phyloP scores from a whole-genome alignment of 192 early-diverging fungal genomes.

The Mortierella antarctica region DNA sequence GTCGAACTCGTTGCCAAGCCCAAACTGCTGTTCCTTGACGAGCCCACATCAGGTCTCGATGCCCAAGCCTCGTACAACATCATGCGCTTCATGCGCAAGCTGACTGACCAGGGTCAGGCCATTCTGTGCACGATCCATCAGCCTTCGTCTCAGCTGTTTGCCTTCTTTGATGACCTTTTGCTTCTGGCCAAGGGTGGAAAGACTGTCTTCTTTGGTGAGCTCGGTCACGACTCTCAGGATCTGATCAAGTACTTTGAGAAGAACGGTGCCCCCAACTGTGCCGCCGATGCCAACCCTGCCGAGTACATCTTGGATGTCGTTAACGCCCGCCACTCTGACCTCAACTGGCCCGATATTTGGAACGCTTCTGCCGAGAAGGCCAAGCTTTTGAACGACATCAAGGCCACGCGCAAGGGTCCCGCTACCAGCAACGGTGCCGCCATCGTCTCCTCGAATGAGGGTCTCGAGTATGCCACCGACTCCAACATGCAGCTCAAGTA shows the following conservation, averaged over 20 bases:
- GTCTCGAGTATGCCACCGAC: conserved; percentile 59
- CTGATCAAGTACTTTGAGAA: conserved; percentile 81
- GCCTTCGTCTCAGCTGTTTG: conserved; percentile 85
- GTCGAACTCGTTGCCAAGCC: conserved; percentile 86
- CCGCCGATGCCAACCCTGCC: conserved; percentile 79
- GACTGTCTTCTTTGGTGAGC: conserved; percentile 85
- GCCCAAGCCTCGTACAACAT: conserved; percentile 84
- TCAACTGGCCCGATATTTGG: conserved; percentile 86
- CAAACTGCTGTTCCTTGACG: conserved; percentile 88
- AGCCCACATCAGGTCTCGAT: conserved; percentile 89
- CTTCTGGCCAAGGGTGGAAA: conserved; percentile 83
- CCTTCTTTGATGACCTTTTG: conserved; percentile 86
- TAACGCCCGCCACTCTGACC: conserved; percentile 67
- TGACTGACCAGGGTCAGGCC: conserved; percentile 74
- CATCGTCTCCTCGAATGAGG: conserved; percentile 28
- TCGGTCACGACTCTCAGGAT: conserved; percentile 73
- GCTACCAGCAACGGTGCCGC: not conserved
- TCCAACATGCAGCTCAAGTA: conserved; percentile 63
- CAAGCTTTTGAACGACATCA: conserved; percentile 60
- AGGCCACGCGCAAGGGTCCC: conserved; percentile 55
- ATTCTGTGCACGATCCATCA: conserved; percentile 90
- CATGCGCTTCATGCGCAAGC: conserved; percentile 75
- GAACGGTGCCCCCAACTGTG: conserved; percentile 74
- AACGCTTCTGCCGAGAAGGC: conserved; percentile 62
- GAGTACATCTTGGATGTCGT: conserved; percentile 90